Percentiles rank a stretch among this genome's conserved stretches.
phyloP scores from a whole-genome alignment of 352 stramenopile species.

The Phytophthora multivora region DNA sequence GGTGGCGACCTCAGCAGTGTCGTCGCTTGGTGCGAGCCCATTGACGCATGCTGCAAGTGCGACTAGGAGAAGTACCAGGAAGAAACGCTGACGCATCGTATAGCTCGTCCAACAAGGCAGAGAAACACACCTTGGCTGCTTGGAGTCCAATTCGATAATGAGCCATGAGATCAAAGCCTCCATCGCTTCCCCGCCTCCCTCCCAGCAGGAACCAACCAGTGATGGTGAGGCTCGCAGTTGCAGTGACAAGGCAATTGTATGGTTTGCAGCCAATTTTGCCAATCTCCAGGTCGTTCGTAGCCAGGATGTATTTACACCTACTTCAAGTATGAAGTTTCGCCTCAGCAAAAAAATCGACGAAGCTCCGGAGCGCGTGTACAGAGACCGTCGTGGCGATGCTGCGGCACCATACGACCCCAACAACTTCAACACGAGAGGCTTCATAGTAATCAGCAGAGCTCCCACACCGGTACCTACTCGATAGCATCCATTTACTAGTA shows the following conservation, averaged over 20 bases:
- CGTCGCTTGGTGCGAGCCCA: not conserved
- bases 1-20: not conserved
- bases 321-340: constrained; percentile 21
- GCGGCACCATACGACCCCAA: not conserved
- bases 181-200: not conserved
- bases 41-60: not conserved
- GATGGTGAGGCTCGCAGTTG: constrained; percentile 6
- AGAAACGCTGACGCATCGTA: constrained; percentile 13
- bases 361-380: constrained; percentile 13
- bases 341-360: constrained; percentile 14
- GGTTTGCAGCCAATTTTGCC: constrained; percentile 7
- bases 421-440: constrained; percentile 11
- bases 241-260: constrained; percentile 10
- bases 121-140: constrained; percentile 1
- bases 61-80: constrained; percentile 14
- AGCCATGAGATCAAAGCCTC: constrained; percentile 14
- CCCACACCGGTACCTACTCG: too few species aligned
- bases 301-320: constrained; percentile 17
- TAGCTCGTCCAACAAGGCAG: not conserved
- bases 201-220: constrained; percentile 5
- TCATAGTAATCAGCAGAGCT: constrained; percentile 4
- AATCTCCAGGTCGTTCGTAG: constrained; percentile 7
- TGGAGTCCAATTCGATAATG: constrained; percentile 17
- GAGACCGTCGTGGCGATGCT: constrained; percentile 13
- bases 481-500: too few species aligned